Evolutionary conservation across 139 green algal genomes (phyloP).

Genomic region (Tetraselmis chui): DNA sequence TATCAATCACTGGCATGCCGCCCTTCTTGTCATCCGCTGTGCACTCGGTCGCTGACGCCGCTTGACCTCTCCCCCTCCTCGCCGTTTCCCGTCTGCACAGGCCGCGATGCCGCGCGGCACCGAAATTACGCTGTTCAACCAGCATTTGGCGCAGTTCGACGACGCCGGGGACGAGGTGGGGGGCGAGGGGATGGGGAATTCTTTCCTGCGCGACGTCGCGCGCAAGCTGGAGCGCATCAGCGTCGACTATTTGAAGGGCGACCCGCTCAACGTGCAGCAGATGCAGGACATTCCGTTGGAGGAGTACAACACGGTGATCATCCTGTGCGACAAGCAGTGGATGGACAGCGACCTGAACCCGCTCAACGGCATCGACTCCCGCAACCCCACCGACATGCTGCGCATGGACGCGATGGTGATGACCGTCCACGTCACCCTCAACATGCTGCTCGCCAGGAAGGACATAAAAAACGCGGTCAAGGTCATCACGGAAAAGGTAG

Average conservation of each 20-base stretch:
- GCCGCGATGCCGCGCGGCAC: background rate
- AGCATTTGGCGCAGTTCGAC: background rate
- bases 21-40: too few relatives aligned
- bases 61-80: too few relatives aligned
- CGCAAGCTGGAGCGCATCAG: background rate
- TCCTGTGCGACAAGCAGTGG: slow-evolving; percentile 45
- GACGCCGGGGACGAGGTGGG: background rate
- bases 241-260: slow-evolving; percentile 24
- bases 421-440: slow-evolving; percentile 15
- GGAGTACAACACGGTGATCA: slow-evolving; percentile 23
- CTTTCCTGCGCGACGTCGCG: background rate
- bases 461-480: background rate
- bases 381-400: slow-evolving; percentile 35
- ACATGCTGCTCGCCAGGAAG: background rate
- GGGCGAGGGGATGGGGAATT: background rate
- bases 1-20: too few relatives aligned
- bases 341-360: slow-evolving; percentile 34
- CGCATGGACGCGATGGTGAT: slow-evolving; percentile 41
- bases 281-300: slow-evolving; percentile 16
- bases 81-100: too few relatives aligned
- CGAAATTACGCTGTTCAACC: background rate
- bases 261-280: slow-evolving; percentile 18
- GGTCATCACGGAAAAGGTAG: background rate
- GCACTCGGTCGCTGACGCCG: too few relatives aligned
- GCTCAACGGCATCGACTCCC: slow-evolving; percentile 36